Evolutionary conservation across 768 basidiomycete genomes (phyloP), one percentile per base, ranked within the genome.

Genomic region (Crassisporium funariophilum): DNA sequence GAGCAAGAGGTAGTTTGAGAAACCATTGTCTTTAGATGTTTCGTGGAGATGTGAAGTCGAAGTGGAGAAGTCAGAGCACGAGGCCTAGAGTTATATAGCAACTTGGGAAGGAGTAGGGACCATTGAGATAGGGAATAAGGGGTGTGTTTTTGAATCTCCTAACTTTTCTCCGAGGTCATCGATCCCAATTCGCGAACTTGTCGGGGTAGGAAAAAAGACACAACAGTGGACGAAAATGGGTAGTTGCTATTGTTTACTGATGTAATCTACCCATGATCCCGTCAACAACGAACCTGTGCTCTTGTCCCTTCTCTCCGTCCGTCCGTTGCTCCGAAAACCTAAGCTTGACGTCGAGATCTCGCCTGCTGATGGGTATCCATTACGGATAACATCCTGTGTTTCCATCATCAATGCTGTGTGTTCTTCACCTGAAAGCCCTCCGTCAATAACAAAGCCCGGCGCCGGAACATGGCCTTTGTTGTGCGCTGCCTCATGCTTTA

Each of bases 151-250:
- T 11, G 24, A 24, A 12, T 19, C 20, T 25, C 35, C n/a, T 12
- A 15, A 35, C 31, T 35, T 44, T 21, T n/a, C 29, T 63, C 67
- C 67, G 67, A 66, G 53, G 58, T 57, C 60, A 54, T 67, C 67
- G 67, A 65, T 59, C 63, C 66, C 20, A 20, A 29, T 35, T 33
- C 36, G 49, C 49, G 68, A 63, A 51, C 51, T 64, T 53, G 62
- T 68, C 68, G 68, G 66, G 49, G 31, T 38, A 25, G 37, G 29
- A 50, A 50, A 58, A 50, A 56, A 45, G 41, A 46, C 47, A 46
- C 23, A 43, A n/a, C 9, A 40, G 43, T 31, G 29, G 29, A 31
- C n/a, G 11, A 31, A 11, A 29, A 7, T 29, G n/a, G 25, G 43
- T 44, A 50, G 34, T 46, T 41, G 34, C 15, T 5, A 35, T n/a